Evolutionary conservation across 768 basidiomycete genomes (phyloP), one percentile per base, ranked within the genome.

Genomic region (Pilatotrama ljubarskyi): DNA sequence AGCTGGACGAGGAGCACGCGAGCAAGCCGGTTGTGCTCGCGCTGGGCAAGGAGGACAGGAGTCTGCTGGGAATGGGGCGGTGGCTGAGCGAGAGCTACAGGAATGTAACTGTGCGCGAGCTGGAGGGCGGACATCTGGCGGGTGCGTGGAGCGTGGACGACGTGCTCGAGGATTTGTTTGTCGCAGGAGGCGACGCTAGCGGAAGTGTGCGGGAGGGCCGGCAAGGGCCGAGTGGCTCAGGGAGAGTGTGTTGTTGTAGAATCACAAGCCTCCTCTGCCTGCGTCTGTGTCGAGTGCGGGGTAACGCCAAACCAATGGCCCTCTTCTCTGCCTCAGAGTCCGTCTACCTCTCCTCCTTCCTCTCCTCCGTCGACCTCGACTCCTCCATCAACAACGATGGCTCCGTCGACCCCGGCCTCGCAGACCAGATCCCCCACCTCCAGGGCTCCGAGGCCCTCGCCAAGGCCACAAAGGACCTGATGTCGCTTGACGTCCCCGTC

Each of bases 381-480:
- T 68, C 71, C 53, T 62, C 77, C 51, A 75, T 78, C 54, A 68
- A 77, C n/a, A 59, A 71, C 17, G 66, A 72, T 36, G 72, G 74
- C 32, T 51, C 49, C 37, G 69, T 76, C 25, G 83, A 84, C 70
- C 61, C 74, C 63, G 58, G 62, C 58, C 44, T 66, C 66, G 61
- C 64, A 46, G 78, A 83, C 50, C 79, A 82, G 60, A 73, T 82
- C 65, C 76, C 80, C 36, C 80, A 81, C 11, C 72, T 80, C 52
- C 82, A 76, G 56, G 84, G 83, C 59, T 84, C 77, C 58, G 85
- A 88, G 54, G 85, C 85, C 1, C 80, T 93, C 54, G 75, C 87
- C 53, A 88, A 87, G 73, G 90, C 90, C 0, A 93, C 91, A 0
- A 91, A 89, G 72, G 89, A 92, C 72, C 82, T 93, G 43, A 91